Evolutionary conservation across 2,329 filamentous ascomycete species (phyloP).

Genomic region (Xylaria sp.): DNA sequence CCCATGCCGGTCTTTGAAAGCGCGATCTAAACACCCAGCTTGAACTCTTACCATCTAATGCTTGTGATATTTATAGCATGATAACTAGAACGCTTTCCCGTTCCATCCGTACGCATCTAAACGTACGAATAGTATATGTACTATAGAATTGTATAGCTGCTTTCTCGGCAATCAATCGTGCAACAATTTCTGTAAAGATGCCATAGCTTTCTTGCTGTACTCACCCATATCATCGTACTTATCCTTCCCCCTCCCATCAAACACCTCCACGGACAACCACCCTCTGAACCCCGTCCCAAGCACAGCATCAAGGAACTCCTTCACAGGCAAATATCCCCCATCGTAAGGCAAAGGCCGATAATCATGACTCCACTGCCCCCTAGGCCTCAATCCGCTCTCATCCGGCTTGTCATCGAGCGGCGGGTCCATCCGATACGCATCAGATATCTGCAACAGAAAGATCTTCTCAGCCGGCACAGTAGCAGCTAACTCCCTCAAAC

Average conservation of each 20-base stretch:
- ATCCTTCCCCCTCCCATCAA: conserved; percentile 68
- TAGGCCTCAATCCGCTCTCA: conserved; percentile 66
- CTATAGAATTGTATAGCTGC: neutral
- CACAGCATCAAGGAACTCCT: conserved; percentile 72
- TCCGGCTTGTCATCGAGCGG: conserved; percentile 64
- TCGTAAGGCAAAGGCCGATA: conserved; percentile 76
- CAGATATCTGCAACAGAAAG: conserved; percentile 78
- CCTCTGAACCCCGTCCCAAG: conserved; percentile 73
- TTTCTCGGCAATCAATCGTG: neutral
- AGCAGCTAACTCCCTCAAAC: conserved; percentile 64
- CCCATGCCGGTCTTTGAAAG: neutral
- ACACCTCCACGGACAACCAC: conserved; percentile 77
- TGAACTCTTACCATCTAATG: neutral
- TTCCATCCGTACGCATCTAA: neutral
- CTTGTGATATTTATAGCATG: neutral
- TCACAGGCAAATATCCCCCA: conserved; percentile 76
- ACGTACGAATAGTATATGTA: neutral
- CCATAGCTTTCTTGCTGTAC: conserved; percentile 64
- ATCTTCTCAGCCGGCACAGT: conserved; percentile 76
- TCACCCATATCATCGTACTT: conserved; percentile 56
- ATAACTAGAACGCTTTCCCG: neutral
- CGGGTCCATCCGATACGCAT: conserved; percentile 72
- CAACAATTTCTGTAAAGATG: conserved; percentile 56
- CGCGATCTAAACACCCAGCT: neutral
- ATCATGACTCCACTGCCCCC: conserved; percentile 77